A percentile compares a stretch with the other conserved stretches of the same genome.
phyloP scores from a whole-genome alignment of 2,329 filamentous ascomycete genomes.

The Aureobasidium sp. region DNA sequence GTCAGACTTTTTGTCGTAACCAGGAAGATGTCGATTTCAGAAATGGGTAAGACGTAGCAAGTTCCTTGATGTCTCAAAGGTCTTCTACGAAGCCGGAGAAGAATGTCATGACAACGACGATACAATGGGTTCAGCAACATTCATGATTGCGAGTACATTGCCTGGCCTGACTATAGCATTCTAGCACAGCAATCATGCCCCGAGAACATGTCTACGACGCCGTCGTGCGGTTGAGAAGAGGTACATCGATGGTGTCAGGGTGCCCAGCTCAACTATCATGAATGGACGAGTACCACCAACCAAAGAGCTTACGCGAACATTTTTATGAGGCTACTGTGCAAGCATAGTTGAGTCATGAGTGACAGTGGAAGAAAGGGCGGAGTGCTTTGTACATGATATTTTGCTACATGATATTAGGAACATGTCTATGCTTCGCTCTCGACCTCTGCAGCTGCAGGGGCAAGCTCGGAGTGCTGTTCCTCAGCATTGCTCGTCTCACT shows the following conservation, averaged over 20 bases:
- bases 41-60: too few species aligned
- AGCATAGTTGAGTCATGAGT: neutral
- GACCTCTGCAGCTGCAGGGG: neutral
- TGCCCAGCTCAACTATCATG: neutral
- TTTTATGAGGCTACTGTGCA: neutral
- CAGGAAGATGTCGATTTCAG: too few species aligned
- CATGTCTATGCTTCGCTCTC: conserved; percentile 4
- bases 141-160: too few species aligned
- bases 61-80: too few species aligned
- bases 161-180: too few species aligned
- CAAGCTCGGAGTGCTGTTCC: neutral
- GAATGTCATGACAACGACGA: too few species aligned
- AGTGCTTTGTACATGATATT: neutral
- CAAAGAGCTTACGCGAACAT: neutral
- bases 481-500: neutral
- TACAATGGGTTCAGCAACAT: too few species aligned
- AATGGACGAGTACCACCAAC: neutral
- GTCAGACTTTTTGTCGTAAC: too few species aligned
- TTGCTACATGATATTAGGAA: neutral
- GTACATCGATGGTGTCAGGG: neutral
- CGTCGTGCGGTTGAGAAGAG: neutral
- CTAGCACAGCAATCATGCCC: too few species aligned
- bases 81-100: too few species aligned
- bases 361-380: neutral
- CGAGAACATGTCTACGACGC: neutral